Percentiles rank a stretch among this genome's conserved stretches.
These are phyloP conservation scores for Aspergillus melleus DNA, from an alignment of 2,329 filamentous ascomycete genomes.

Conservation along the genomic window DNA sequence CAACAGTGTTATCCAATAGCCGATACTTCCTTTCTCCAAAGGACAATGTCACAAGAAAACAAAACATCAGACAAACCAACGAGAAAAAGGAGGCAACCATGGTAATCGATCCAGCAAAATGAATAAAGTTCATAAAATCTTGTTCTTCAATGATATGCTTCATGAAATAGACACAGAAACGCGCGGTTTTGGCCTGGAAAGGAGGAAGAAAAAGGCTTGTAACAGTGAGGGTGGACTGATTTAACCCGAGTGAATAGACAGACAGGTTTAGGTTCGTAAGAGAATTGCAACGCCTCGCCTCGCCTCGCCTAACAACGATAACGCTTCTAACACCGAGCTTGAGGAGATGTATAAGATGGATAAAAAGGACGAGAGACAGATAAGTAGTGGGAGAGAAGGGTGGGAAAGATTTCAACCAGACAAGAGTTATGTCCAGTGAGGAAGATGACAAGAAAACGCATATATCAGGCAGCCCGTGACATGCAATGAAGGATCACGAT, in stretches of 20 bases:
- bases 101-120: background rate
- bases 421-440: background rate
- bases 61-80: background rate
- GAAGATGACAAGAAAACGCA: background rate
- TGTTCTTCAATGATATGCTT: slow-evolving; percentile 6
- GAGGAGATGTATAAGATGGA: slow-evolving; percentile 3
- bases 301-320: slow-evolving; percentile 21
- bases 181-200: background rate
- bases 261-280: background rate
- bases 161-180: background rate
- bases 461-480: background rate
- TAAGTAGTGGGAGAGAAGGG: background rate
- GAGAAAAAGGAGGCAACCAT: background rate
- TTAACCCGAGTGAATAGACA: background rate
- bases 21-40: background rate
- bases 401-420: background rate
- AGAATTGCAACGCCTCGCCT: slow-evolving; percentile 29
- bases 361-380: background rate
- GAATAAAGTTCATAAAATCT: slow-evolving; percentile 5
- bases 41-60: background rate
- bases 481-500: background rate
- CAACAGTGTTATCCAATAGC: slow-evolving; percentile 5
- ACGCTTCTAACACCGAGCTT: slow-evolving; percentile 34
- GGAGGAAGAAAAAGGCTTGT: background rate
- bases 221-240: background rate